These are phyloP conservation scores for Eucalyptus erythrocorys DNA, from an alignment of 345 rosid genomes.

Conservation along the genomic window DNA sequence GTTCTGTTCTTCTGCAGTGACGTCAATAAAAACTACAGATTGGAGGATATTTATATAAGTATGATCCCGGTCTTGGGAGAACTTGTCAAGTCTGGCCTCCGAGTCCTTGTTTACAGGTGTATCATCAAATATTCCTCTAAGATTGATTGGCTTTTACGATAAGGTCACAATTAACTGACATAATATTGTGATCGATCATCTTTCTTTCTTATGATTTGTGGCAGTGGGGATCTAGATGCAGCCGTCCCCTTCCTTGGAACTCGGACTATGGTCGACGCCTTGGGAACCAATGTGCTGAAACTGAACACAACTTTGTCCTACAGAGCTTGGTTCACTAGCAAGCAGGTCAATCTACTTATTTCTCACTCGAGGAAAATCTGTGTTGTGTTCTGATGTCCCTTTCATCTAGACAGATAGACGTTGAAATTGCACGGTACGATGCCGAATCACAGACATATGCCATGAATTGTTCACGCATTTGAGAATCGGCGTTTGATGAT, in stretches of 20 bases:
- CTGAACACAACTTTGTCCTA: constrained; percentile 22
- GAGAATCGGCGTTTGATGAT: background rate
- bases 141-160: background rate
- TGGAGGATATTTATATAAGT: constrained; percentile 1
- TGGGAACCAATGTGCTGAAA: constrained; percentile 10
- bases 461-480: background rate
- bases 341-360: background rate
- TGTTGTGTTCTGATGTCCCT: background rate
- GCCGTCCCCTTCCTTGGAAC: constrained; percentile 18
- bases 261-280: constrained; percentile 3
- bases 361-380: background rate
- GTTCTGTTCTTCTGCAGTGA: background rate
- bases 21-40: background rate
- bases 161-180: background rate
- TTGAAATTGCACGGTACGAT: background rate
- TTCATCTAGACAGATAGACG: background rate
- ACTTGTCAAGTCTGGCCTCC: constrained; percentile 14
- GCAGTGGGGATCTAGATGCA: constrained; percentile 12
- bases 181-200: background rate
- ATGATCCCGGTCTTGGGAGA: constrained; percentile 9
- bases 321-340: constrained; percentile 15
- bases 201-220: background rate
- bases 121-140: background rate
- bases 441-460: background rate
- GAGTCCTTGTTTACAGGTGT: constrained; percentile 12